phyloP scores from a whole-genome alignment of 2,329 filamentous ascomycete genomes.

The Xylaria sp. region DNA sequence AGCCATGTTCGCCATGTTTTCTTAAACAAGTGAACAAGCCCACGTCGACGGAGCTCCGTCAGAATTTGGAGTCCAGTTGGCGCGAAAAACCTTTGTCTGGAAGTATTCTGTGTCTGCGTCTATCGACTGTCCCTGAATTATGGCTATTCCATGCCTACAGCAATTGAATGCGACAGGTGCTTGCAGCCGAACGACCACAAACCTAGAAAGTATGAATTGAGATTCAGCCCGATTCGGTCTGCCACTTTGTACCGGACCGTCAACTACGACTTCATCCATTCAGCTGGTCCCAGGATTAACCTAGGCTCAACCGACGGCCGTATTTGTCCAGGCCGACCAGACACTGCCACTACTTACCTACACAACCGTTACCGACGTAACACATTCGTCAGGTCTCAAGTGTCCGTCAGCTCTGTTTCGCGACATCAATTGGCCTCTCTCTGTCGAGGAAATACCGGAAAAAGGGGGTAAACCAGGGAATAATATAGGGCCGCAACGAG shows the following conservation, averaged over 20 bases:
- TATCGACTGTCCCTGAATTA: too few species aligned
- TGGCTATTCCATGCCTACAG: not conserved
- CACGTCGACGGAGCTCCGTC: too few species aligned
- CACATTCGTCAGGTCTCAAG: not conserved
- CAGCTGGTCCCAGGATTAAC: not conserved
- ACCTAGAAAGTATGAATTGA: not conserved
- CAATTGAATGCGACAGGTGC: not conserved
- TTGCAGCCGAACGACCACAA: not conserved
- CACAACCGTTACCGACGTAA: not conserved
- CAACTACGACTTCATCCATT: not conserved
- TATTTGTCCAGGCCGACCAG: not conserved
- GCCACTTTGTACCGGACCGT: not conserved
- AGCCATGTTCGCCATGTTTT: too few species aligned
- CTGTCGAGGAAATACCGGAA: not conserved
- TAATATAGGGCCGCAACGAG: slow-evolving; percentile 9
- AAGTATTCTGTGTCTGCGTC: too few species aligned
- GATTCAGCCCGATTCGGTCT: not conserved
- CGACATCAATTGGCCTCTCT: slow-evolving; percentile 8
- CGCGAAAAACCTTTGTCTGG: too few species aligned
- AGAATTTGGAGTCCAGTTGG: too few species aligned
- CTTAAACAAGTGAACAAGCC: too few species aligned
- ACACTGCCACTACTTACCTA: not conserved
- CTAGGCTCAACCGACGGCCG: not conserved
- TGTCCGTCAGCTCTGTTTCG: not conserved
- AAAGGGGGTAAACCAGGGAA: not conserved